Conservation (phyloP, 2,329 filamentous ascomycete genomes). For the Trichoderma polysporum region DNA sequence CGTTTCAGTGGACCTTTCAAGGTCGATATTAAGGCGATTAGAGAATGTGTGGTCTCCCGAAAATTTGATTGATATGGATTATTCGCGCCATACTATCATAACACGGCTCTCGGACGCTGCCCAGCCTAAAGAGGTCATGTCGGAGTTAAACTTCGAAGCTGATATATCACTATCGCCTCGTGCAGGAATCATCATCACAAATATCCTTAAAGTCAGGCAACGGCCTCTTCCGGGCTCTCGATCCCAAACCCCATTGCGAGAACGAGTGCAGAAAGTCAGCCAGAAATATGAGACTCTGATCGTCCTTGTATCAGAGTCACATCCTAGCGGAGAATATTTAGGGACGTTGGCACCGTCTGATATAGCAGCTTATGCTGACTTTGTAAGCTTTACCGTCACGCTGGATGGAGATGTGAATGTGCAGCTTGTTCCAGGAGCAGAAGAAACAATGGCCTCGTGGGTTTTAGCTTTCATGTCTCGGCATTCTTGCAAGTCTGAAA, state of each 20-base stretch:
- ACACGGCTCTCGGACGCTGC: not conserved
- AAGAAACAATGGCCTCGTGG: constrained; percentile 54
- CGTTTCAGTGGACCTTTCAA: constrained; percentile 50
- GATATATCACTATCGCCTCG: constrained; percentile 71
- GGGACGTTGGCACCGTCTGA: constrained; percentile 43
- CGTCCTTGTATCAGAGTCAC: constrained; percentile 63
- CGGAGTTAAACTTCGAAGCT: constrained; percentile 55
- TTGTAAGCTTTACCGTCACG: constrained; percentile 49
- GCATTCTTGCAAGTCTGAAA: constrained; percentile 33
- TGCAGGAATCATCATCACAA: constrained; percentile 69
- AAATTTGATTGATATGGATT: constrained; percentile 62
- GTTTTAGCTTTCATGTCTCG: constrained; percentile 52
- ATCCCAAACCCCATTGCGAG: constrained; percentile 48
- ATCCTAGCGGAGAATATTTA: constrained; percentile 42
- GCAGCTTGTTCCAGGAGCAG: constrained; percentile 51
- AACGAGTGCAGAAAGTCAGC: constrained; percentile 54
- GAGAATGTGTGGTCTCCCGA: constrained; percentile 48
- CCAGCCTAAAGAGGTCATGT: constrained; percentile 31
- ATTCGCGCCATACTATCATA: constrained; percentile 40
- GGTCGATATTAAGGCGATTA: constrained; percentile 50
- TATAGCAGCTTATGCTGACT: constrained; percentile 46
- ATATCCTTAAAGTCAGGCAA: constrained; percentile 70
- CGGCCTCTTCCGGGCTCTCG: constrained; percentile 58
- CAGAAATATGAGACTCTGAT: constrained; percentile 65
- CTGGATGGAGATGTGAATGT: constrained; percentile 41